Evolutionary conservation across 2,329 filamentous ascomycete species (phyloP), one percentile per base, ranked within the genome.

Genomic region (Calonectria pteridis): DNA sequence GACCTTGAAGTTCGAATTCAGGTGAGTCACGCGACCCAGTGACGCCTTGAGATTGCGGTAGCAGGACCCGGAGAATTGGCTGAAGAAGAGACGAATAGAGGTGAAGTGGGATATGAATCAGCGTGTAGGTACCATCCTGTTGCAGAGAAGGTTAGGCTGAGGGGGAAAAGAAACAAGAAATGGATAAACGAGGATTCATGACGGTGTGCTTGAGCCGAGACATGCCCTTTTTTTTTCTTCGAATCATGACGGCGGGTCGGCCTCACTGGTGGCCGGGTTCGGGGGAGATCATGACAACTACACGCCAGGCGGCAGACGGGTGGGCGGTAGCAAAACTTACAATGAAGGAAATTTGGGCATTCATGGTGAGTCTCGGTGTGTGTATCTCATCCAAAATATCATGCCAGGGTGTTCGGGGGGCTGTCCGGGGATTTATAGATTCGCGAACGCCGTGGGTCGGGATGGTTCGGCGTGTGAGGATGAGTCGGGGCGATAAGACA

Each of bases 91-190:
- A 90, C 6, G 93, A 88, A 84, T 98, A 94, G 62, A 97, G 89
- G 69, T 93, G 88, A 74, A 97, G 87, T 1, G 96, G 96, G 72
- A 98, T 96, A 84, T 98, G 96, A 81, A 98, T 95, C 74, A 99
- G 89, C 80, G 93, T 95, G 80, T 98, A 92, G 76, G 93, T 93
- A 78, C 95, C 95, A 81, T 98, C 94, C 97, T 98, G 86, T 73
- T 80, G 69, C 31, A 78, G 79, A 70, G 77, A 75, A 73, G 77
- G 83, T 86, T 83, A 78, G 71, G 66, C 7, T 40, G 7, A 33
- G 58, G 26, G 40, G 11, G 31, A 64, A 64, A 46, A 33, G 1
- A 6, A 64, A 64, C 23, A 23, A 6, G 2, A 49, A 46, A 23
- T 29, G 26, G n/a, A 49, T 55, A 40, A 71, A 33, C 40, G 14